Evolutionary conservation across 2,329 filamentous ascomycete genomes (phyloP).

Genomic region (Aspergillus sojae): DNA sequence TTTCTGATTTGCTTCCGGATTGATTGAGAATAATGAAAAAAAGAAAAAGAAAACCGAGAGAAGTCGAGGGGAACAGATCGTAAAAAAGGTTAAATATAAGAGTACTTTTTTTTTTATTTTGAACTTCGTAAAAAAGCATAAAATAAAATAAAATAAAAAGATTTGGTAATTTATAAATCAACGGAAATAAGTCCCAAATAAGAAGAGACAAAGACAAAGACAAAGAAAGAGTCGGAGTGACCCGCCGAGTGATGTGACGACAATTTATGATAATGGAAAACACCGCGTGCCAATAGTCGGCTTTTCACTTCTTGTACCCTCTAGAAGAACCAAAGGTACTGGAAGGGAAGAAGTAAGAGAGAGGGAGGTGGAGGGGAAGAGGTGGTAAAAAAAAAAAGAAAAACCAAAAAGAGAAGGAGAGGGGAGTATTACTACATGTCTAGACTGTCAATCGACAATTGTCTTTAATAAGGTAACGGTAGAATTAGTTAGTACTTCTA

Average conservation of each 20-base stretch:
- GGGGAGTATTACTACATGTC: background rate
- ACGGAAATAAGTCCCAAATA: slow-evolving; percentile 3
- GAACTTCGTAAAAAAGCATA: background rate
- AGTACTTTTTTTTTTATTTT: background rate
- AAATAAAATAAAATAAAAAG: slow-evolving; percentile 1
- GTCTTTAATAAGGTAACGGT: background rate
- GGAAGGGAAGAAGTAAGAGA: background rate
- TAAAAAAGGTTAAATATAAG: background rate
- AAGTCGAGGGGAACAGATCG: background rate
- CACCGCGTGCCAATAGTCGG: background rate
- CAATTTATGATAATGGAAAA: background rate
- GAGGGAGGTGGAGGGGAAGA: background rate
- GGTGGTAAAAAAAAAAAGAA: background rate
- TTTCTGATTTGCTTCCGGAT: background rate
- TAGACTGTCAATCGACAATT: background rate
- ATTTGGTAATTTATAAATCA: slow-evolving; percentile 2
- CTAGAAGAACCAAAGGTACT: background rate
- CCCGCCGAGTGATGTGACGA: slow-evolving; percentile 17
- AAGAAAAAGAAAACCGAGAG: slow-evolving; percentile 4
- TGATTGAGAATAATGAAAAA: slow-evolving; percentile 7
- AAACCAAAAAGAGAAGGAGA: background rate
- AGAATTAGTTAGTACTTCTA: background rate
- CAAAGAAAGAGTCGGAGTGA: slow-evolving; percentile 23
- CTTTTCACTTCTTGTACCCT: background rate
- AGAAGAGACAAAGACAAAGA: slow-evolving; percentile 9